Evolutionary conservation across 441 rosid genomes (phyloP), one percentile per base, ranked within the genome.

Genomic region (Adansonia gregorii): DNA sequence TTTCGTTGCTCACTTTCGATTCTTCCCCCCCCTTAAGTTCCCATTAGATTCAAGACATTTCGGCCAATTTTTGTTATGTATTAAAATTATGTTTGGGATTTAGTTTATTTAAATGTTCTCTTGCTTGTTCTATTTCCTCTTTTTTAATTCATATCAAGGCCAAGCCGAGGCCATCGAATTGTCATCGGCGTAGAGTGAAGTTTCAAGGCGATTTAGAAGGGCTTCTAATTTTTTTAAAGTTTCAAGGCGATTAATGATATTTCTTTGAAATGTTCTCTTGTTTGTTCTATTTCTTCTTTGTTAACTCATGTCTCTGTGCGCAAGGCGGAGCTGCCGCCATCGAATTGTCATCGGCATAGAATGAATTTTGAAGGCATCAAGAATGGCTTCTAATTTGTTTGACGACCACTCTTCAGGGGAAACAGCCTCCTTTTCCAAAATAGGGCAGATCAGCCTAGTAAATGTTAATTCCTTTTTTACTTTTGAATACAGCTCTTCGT

Each of bases 241-340:
- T 24, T 24, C 1, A 1, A 24, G 27, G 27, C 27, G 27, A 24
- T 24, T 24, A 24, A 31, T 66, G 51, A 41, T 17, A 17, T 17
- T 66, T 66, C 20, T 66, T 66, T 17, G 27, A 43, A 66, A 66
- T 17, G 1, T 66, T 66, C 6, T 66, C n/a, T 35, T 31, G 19
- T 61, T 27, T n/a, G 41, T 63, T 60, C 65, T 60, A 60, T 60
- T 60, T 41, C 27, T 24, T 8, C 49, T n/a, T 65, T n/a, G 69
- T n/a, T 64, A 64, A 8, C 48, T 64, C 45, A n/a, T 64, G 15
- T 39, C 45, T 64, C 10, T 4, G 22, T 15, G 68, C 11, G n/a
- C 68, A 49, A 49, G 55, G 55, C 5, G n/a, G 4, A 2, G n/a
- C n/a, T 4, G 20, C 22, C 20, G 5, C 19, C 24, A n/a, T 39